These are phyloP conservation scores for Apiotrichum porosum DNA, from an alignment of 1,284 basidiomycete genomes.

Conservation along the genomic window DNA sequence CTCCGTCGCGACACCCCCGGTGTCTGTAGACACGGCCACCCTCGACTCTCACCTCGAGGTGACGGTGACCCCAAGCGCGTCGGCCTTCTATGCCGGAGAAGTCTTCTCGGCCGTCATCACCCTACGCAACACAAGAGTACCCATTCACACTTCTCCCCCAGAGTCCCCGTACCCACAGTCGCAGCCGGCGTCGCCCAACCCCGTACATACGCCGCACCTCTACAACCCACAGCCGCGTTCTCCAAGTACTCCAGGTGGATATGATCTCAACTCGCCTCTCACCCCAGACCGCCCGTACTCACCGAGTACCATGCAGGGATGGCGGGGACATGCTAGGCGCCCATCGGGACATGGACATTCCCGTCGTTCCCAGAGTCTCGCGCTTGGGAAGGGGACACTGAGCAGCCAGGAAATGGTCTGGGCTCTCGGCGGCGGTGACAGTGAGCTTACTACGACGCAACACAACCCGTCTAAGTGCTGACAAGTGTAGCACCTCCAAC, in stretches of 20 bases:
- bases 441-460: no score
- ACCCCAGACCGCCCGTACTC: slow-evolving; percentile 5
- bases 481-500: no score
- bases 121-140: slow-evolving; percentile 69
- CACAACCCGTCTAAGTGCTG: no score
- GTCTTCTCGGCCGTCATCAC: slow-evolving; percentile 75
- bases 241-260: not conserved
- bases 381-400: slow-evolving; percentile 34
- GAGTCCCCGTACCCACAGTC: not conserved
- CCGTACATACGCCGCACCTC: not conserved
- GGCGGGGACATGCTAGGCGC: slow-evolving; percentile 5
- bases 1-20: slow-evolving; percentile 5
- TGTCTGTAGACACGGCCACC: slow-evolving; percentile 1
- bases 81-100: slow-evolving; percentile 90
- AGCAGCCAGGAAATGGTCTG: slow-evolving; percentile 46
- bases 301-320: not conserved
- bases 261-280: not conserved
- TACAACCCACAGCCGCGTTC: not conserved
- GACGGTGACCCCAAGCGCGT: slow-evolving; percentile 64
- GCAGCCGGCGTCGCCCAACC: not conserved
- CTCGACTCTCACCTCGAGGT: slow-evolving; percentile 49
- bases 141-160: not conserved
- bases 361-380: slow-evolving; percentile 33
- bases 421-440: slow-evolving; percentile 29
- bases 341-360: slow-evolving; percentile 20